Base-by-base conservation (phyloP, 2,329 filamentous ascomycete genomes). In the Tothia fuscella region DNA sequence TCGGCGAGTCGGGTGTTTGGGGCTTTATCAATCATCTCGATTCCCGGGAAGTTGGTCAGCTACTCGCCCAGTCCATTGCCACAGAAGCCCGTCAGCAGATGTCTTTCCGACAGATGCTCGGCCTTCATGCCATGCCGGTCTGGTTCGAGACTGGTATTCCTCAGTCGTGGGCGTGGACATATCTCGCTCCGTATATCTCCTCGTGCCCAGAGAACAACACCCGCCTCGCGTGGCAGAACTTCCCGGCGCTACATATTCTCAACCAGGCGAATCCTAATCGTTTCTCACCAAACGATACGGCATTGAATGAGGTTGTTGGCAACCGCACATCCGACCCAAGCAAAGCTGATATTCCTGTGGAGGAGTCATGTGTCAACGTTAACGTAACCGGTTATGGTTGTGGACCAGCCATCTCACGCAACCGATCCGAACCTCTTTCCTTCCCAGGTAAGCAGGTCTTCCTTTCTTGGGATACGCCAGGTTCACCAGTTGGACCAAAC, bases 101-200 rank as follows among this genome's bases (percentile, higher is more conserved):
- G 66, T 78, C 83, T 49, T 91, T 91, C 69, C 78, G 85, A 16
- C 84, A 91, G 56, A 85, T 91, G 56, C 70, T 76, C 25, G 85
- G 84, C 13, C 71, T 85, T 5, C 82, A 83, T 60, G 80, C 85
- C 17, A 84, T 85, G 80, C 81, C 83, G 0, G 80, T 82, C 7
- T 91, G 82, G 82, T 87, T 89, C 55, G 77, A 84, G 52, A 69
- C 76, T 5, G 82, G 82, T 29, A 78, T 89, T 19, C 84, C 83
- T 0, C 85, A 93, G 58, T 84, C 79, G 0, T 93, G 84, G 83
- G 75, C 78, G 0, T 93, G 85, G 85, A 82, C 83, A 0, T 69
- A 85, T 17, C 67, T 91, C 4, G 83, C 85, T 0, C 85, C 83
- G 0, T 87, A 87, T 60, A 88, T 93, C 58, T 78, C 74, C 26